These are phyloP conservation scores for Hymenoscyphus fructigenus DNA, from an alignment of 2,329 filamentous ascomycete genomes.

Conservation along the genomic window DNA sequence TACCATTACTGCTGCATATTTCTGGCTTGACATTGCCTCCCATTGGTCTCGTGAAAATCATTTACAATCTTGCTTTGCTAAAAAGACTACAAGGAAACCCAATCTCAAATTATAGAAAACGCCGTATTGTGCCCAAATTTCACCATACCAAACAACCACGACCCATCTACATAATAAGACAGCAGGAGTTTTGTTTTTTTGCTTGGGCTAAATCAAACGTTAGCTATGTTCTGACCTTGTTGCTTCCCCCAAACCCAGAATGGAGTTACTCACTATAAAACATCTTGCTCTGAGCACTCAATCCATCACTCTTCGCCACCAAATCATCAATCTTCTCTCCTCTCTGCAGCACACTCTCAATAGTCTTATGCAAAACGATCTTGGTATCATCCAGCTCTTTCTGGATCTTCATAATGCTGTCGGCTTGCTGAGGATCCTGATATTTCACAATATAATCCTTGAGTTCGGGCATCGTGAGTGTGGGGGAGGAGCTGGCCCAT, in stretches of 20 bases:
- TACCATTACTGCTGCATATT: background rate
- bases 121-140: conserved; percentile 12
- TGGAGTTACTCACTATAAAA: conserved; percentile 71
- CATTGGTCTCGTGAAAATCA: conserved; percentile 11
- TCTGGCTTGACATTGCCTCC: background rate
- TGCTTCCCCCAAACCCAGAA: background rate
- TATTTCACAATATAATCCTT: conserved; percentile 71
- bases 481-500: conserved; percentile 57
- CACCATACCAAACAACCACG: conserved; percentile 18
- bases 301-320: conserved; percentile 86
- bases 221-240: conserved; percentile 15
- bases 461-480: conserved; percentile 67
- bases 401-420: conserved; percentile 94
- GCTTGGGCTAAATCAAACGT: conserved; percentile 51
- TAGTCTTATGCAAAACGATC: conserved; percentile 95
- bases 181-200: conserved; percentile 81
- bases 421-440: conserved; percentile 76
- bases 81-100: conserved; percentile 22
- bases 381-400: conserved; percentile 97
- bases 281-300: conserved; percentile 94
- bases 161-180: conserved; percentile 60
- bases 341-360: conserved; percentile 81
- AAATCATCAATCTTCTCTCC: conserved; percentile 96
- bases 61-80: background rate
- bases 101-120: conserved; percentile 25